phyloP scores from a whole-genome alignment of 169 alveolate species.

The Neospora caninum region DNA sequence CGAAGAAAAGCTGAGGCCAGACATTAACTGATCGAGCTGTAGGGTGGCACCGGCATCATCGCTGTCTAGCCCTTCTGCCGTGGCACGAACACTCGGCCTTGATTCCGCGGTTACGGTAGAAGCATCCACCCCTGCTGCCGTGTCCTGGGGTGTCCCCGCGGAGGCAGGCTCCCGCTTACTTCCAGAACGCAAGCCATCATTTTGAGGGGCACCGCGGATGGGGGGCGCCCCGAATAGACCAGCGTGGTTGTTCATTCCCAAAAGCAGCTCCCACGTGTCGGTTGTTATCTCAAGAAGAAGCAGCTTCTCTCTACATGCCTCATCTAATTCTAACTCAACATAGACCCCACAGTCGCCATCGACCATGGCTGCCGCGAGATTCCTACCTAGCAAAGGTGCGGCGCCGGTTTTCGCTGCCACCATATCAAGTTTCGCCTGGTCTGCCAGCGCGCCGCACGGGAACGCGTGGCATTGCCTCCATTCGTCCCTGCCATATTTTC shows the following conservation, averaged over 20 bases:
- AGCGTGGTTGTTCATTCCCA: no score
- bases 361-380: conserved; percentile 8
- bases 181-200: no score
- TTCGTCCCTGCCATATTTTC: background rate
- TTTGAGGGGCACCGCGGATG: no score
- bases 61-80: background rate
- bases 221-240: no score
- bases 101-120: no score
- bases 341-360: conserved; percentile 26
- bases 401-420: background rate
- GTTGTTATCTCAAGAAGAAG: background rate
- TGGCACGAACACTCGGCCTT: no score
- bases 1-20: background rate
- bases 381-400: background rate
- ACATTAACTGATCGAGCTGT: background rate
- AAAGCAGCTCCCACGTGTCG: background rate
- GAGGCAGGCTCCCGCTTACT: background rate
- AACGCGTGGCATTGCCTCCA: background rate
- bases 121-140: background rate
- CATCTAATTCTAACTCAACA: background rate
- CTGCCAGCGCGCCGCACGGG: background rate
- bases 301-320: background rate
- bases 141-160: background rate
- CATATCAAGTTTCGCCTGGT: background rate
- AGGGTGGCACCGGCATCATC: background rate